A percentile compares a stretch with the other conserved stretches of the same genome.
These are phyloP conservation scores for Penicillium sp. DNA, from an alignment of 2,329 filamentous ascomycete genomes.

Conservation along the genomic window DNA sequence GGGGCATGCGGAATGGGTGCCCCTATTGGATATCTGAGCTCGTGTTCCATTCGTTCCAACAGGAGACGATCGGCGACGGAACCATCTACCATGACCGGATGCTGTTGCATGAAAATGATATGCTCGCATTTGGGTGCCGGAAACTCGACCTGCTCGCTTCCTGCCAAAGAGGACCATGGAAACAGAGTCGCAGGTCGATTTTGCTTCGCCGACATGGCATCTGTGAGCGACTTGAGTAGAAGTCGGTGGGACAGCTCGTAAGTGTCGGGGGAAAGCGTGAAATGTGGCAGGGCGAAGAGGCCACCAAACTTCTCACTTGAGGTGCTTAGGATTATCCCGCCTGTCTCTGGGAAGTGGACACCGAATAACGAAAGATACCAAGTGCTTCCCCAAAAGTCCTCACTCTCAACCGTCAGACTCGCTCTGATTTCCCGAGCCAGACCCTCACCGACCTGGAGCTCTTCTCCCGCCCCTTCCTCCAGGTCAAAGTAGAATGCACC, in stretches of 20 bases:
- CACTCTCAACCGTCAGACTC: conserved; percentile 69
- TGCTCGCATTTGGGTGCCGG: conserved; percentile 81
- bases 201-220: conserved; percentile 62
- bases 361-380: conserved; percentile 81
- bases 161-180: conserved; percentile 73
- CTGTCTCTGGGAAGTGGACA: conserved; percentile 79
- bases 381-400: conserved; percentile 64
- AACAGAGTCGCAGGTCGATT: conserved; percentile 56
- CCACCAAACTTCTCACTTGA: conserved; percentile 94
- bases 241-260: conserved; percentile 61
- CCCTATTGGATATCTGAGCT: conserved; percentile 59
- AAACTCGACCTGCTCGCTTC: conserved; percentile 45
- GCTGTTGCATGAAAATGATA: conserved; percentile 74
- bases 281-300: conserved; percentile 82
- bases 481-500: conserved; percentile 70
- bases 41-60: conserved; percentile 55
- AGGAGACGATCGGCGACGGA: conserved; percentile 33
- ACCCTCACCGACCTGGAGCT: conserved; percentile 43
- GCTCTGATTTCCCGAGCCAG: conserved; percentile 67
- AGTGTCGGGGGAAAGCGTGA: conserved; percentile 60
- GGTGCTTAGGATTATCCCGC: conserved; percentile 76
- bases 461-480: conserved; percentile 51
- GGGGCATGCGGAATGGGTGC: conserved; percentile 53
- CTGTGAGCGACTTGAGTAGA: conserved; percentile 69
- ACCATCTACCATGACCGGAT: conserved; percentile 38